Evolutionary conservation across 768 basidiomycete species (phyloP).

Genomic region (Coprinopsis cinerea): DNA sequence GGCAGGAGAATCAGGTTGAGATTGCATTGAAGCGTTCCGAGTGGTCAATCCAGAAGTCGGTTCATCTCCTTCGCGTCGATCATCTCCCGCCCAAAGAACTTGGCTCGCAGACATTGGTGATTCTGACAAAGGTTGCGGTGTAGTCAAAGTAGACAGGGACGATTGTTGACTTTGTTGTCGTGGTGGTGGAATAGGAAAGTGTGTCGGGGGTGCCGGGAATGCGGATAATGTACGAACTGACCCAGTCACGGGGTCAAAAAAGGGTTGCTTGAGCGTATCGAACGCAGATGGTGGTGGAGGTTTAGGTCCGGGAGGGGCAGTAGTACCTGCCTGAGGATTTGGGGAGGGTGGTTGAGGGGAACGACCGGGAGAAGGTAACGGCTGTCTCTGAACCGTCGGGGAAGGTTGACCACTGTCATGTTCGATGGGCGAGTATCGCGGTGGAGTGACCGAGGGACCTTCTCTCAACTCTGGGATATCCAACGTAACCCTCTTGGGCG

Average conservation of each 20-base stretch:
- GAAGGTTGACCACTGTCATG: background rate
- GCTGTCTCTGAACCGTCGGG: background rate
- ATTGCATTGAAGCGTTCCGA: background rate
- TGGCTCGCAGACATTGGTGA: conserved; percentile 8
- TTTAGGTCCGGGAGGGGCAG: too few relatives aligned
- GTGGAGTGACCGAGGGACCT: background rate
- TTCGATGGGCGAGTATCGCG: background rate
- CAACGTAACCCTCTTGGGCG: background rate
- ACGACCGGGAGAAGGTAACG: conserved; percentile 1
- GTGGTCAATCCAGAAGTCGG: background rate
- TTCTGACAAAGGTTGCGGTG: conserved; percentile 1
- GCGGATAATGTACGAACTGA: conserved; percentile 67
- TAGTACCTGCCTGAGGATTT: background rate
- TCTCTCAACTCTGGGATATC: background rate
- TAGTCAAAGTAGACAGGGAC: background rate
- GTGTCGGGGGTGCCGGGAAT: conserved; percentile 68
- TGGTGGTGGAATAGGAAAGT: conserved; percentile 58
- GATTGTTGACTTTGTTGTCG: conserved; percentile 20
- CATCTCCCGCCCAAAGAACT: conserved; percentile 2
- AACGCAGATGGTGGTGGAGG: conserved; percentile 23
- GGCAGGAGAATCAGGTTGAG: conserved; percentile 3
- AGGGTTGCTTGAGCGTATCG: conserved; percentile 29
- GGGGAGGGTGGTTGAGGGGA: background rate
- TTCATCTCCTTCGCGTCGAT: background rate
- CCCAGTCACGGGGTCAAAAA: conserved; percentile 36